A percentile compares a stretch with the other conserved stretches of the same genome.
These are phyloP conservation scores for Apiotrichum mycotoxinovorans DNA, from an alignment of 1,284 basidiomycete species.

Conservation along the genomic window DNA sequence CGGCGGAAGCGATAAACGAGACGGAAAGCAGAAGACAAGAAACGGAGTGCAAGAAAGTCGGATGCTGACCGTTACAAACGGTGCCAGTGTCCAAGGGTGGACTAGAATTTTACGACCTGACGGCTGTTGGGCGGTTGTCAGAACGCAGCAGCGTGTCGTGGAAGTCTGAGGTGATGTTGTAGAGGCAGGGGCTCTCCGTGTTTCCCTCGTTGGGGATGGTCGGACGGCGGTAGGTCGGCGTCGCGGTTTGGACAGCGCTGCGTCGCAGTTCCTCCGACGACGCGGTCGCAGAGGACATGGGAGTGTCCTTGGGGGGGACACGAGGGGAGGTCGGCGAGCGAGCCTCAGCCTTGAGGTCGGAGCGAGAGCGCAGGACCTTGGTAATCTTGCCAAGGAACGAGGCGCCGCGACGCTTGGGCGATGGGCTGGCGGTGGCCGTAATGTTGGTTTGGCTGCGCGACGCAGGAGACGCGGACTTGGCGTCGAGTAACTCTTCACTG, in stretches of 20 bases:
- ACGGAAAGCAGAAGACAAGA: no score
- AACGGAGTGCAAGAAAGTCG: no score
- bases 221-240: slow-evolving; percentile 16
- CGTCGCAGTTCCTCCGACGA: not conserved
- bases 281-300: no score
- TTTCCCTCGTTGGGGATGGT: slow-evolving; percentile 19
- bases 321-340: not conserved
- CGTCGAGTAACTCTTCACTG: not conserved
- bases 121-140: not conserved
- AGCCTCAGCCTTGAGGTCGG: slow-evolving; percentile 8
- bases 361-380: slow-evolving; percentile 13
- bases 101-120: not conserved
- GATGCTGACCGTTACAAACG: no score
- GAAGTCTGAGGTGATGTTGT: slow-evolving; percentile 15
- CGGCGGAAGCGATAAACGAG: no score
- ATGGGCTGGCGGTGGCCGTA: not conserved
- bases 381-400: slow-evolving; percentile 11
- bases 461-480: not conserved
- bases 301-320: not conserved
- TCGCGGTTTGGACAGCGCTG: not conserved
- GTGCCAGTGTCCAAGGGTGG: no score
- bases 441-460: not conserved
- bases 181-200: slow-evolving; percentile 23
- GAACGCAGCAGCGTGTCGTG: not conserved
- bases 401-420: slow-evolving; percentile 2